Evolutionary conservation across 306 rosid genomes (phyloP).

Genomic region (Vigna reflexopilosa): DNA sequence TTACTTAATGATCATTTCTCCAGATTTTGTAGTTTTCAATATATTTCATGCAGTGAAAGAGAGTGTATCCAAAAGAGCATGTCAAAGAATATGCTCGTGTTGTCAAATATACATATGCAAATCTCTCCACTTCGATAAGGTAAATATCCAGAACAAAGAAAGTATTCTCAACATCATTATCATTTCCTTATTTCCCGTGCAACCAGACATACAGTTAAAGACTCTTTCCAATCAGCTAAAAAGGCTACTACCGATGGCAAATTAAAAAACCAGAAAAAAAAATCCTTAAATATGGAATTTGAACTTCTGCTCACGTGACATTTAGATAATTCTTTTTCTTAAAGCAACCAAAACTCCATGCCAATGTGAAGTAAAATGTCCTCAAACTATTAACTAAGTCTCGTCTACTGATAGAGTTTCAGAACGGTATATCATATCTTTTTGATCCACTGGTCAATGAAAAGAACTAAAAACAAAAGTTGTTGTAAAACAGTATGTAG

Average conservation of each 20-base stretch:
- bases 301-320: neutral
- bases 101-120: neutral
- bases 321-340: constrained; percentile 7
- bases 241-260: constrained; percentile 7
- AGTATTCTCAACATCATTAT: neutral
- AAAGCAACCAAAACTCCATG: constrained; percentile 23
- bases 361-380: neutral
- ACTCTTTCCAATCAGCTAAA: constrained; percentile 11
- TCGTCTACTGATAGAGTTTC: constrained; percentile 15
- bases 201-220: neutral
- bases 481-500: neutral
- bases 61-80: too few relatives aligned
- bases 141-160: neutral
- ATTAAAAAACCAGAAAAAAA: neutral
- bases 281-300: constrained; percentile 6
- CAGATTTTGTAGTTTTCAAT: too few relatives aligned
- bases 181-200: neutral
- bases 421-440: neutral
- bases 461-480: constrained; percentile 17
- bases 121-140: neutral
- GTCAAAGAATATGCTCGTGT: neutral
- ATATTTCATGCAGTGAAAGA: too few relatives aligned
- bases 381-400: constrained; percentile 25
- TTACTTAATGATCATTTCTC: too few relatives aligned
- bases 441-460: constrained; percentile 10